Evolutionary conservation across 2,329 filamentous ascomycete genomes (phyloP), one percentile per base, ranked within the genome.

Genomic region (Clarireedia hainanense): DNA sequence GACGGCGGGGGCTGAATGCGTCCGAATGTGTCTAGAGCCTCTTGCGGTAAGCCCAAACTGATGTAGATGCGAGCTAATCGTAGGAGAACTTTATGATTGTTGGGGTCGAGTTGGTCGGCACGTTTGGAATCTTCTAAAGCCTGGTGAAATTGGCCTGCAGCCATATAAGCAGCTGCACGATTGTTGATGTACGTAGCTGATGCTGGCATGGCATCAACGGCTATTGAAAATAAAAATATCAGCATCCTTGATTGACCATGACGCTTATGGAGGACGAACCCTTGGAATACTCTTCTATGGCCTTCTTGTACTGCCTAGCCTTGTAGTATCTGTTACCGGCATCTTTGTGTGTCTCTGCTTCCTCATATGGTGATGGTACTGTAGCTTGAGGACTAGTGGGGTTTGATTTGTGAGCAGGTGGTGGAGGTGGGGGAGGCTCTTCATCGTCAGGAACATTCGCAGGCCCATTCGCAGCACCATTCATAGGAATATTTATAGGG

Each of bases 241-340:
- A 60, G 48, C 47, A 37, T 39, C 50, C 26, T 30, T 46, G 17
- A 49, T 12, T 51, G 39, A 15, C 27, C 20, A 40, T 37, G 30
- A 39, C 40, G 40, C 20, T 26, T 39, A 14, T 42, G 45, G 17
- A 27, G 40, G 20, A 48, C 52, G 42, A 77, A 96, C 92, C 92
- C 82, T 95, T 96, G 64, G 88, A 89, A 72, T 97, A 99, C 72
- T 96, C 90, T 64, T 88, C 81, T 70, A 97, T 91, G 24, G 94
- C 92, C 69, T 88, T 86, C 58, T 79, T 75, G 71, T 92, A 99
- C 68, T 96, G 89, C 70, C 87, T 89, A 61, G 91, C 89, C 76
- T 96, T 97, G 81, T 96, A 99, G 69, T 89, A 92, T 68, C 94
- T 94, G 76, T 99, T 99, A 57, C 94, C 94, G 2, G 89, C 83